Conservation (phyloP, 2,329 filamentous ascomycete genomes). For the Colletotrichum higginsianum region DNA sequence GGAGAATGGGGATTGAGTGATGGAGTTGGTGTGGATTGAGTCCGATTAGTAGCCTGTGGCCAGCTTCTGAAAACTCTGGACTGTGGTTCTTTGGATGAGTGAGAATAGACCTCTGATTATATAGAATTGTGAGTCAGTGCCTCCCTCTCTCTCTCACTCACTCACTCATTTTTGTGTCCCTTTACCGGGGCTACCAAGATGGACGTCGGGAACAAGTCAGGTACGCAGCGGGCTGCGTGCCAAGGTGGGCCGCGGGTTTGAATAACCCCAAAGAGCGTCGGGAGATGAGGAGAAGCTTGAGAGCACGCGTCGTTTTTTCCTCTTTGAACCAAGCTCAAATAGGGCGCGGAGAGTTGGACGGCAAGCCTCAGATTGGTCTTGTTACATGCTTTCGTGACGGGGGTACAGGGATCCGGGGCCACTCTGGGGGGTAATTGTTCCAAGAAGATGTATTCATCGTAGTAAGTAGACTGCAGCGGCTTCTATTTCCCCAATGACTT, state of each 20-base stretch:
- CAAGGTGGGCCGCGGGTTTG: neutral
- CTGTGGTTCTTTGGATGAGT: neutral
- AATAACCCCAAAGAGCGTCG: neutral
- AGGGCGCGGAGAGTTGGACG: neutral
- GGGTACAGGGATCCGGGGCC: neutral
- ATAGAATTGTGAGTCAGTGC: constrained; percentile 21
- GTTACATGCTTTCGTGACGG: constrained; percentile 1
- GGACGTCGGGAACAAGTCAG: too few relatives aligned
- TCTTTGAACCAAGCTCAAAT: neutral
- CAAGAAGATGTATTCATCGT: neutral
- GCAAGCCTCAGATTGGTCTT: neutral
- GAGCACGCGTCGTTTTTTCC: neutral
- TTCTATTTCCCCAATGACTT: too few relatives aligned
- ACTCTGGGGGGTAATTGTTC: neutral
- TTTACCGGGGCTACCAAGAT: neutral
- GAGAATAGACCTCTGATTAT: constrained; percentile 10
- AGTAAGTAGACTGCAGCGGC: too few relatives aligned
- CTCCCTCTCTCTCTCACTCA: neutral
- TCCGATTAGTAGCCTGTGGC: too few relatives aligned
- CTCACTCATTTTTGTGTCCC: too few relatives aligned
- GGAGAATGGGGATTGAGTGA: too few relatives aligned
- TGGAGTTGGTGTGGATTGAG: too few relatives aligned
- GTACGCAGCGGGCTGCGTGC: neutral
- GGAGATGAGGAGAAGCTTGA: neutral
- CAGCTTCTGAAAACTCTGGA: too few relatives aligned